Conservation (phyloP, 164 flowering plant genomes). For the Taxillus chinensis region DNA sequence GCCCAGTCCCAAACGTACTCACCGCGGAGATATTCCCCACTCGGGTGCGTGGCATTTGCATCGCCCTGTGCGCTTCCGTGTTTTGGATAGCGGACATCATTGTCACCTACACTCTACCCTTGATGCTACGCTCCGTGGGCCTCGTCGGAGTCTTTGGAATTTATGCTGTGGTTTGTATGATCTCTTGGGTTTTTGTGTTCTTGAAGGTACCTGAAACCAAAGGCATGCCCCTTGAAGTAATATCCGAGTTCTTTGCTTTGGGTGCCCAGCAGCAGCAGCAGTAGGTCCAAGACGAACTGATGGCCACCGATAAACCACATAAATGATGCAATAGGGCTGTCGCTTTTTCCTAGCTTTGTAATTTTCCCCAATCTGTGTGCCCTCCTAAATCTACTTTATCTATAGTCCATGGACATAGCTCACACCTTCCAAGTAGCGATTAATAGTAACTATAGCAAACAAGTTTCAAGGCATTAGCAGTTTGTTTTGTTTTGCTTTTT, state of each 20-base stretch:
- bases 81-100: constrained; percentile 26
- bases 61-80: constrained; percentile 22
- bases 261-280: constrained; percentile 12
- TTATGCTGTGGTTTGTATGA: constrained; percentile 18
- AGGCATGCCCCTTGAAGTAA: constrained; percentile 36
- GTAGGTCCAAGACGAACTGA: too few species aligned
- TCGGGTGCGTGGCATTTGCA: constrained; percentile 25
- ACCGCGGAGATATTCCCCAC: constrained; percentile 31
- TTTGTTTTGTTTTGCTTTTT: too few species aligned
- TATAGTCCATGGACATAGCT: too few species aligned
- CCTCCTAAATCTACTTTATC: too few species aligned
- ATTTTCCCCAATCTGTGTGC: too few species aligned
- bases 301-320: too few species aligned
- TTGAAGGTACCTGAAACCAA: constrained; percentile 31
- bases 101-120: constrained; percentile 27
- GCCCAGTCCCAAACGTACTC: constrained; percentile 22
- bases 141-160: constrained; percentile 26
- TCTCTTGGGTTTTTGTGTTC: constrained; percentile 22
- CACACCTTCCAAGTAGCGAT: too few species aligned
- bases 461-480: too few species aligned
- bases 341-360: too few species aligned
- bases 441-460: too few species aligned
- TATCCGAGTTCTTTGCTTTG: constrained; percentile 27
- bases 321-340: too few species aligned
- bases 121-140: constrained; percentile 22